These are phyloP conservation scores for Kwoniella shivajii DNA, from an alignment of 1,284 basidiomycete species.

Conservation along the genomic window DNA sequence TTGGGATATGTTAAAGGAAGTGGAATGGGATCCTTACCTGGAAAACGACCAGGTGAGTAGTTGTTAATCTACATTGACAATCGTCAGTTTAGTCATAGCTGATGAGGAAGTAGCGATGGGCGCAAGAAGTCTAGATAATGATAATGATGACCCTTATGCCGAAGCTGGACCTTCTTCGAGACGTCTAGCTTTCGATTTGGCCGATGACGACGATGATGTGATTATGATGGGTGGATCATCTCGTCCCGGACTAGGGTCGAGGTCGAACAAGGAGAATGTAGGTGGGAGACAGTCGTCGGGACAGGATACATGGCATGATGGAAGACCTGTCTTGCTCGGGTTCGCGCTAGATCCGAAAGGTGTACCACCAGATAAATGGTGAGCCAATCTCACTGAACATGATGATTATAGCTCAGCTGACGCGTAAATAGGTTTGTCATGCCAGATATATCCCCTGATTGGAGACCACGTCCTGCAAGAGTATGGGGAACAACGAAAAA, in stretches of 20 bases:
- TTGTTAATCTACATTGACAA: too few relatives aligned
- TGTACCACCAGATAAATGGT: slow-evolving; percentile 74
- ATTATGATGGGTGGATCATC: slow-evolving; percentile 40
- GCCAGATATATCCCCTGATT: slow-evolving; percentile 75
- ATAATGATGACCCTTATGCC: slow-evolving; percentile 83
- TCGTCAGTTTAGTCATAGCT: neutral
- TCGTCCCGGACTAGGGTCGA: slow-evolving; percentile 14
- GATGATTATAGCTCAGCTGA: slow-evolving; percentile 16
- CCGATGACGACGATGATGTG: slow-evolving; percentile 66
- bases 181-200: slow-evolving; percentile 72
- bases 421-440: slow-evolving; percentile 67
- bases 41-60: slow-evolving; percentile 27
- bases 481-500: slow-evolving; percentile 67
- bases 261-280: neutral
- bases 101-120: slow-evolving; percentile 30
- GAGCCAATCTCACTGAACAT: slow-evolving; percentile 39
- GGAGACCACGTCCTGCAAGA: slow-evolving; percentile 78
- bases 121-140: slow-evolving; percentile 71
- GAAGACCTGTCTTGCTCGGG: slow-evolving; percentile 69
- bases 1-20: slow-evolving; percentile 72
- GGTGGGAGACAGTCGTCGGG: slow-evolving; percentile 1
- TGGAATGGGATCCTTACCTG: slow-evolving; percentile 58
- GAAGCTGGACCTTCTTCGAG: slow-evolving; percentile 50
- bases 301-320: slow-evolving; percentile 66
- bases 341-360: slow-evolving; percentile 72